These are phyloP conservation scores for Albifimbria verrucaria DNA, from an alignment of 2,329 filamentous ascomycete species.

Conservation along the genomic window DNA sequence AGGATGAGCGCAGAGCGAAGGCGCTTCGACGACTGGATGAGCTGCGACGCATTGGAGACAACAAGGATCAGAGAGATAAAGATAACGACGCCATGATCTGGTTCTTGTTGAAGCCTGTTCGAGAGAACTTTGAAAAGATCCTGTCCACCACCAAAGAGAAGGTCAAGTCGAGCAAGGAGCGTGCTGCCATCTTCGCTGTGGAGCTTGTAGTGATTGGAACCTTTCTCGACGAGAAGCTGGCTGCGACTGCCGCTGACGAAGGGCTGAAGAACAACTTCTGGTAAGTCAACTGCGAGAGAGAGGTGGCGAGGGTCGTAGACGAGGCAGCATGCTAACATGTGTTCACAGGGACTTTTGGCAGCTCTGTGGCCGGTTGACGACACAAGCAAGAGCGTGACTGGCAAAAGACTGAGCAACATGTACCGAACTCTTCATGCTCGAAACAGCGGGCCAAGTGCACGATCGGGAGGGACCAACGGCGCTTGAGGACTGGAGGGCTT, in stretches of 20 bases:
- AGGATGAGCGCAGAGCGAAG: constrained; percentile 38
- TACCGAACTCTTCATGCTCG: constrained; percentile 36
- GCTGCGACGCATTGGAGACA: constrained; percentile 43
- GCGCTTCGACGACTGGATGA: constrained; percentile 39
- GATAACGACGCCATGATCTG: constrained; percentile 46
- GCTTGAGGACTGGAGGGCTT: constrained; percentile 15
- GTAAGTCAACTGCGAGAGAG: constrained; percentile 30
- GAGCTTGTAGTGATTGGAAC: constrained; percentile 61
- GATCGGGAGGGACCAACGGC: constrained; percentile 28
- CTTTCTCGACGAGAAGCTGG: constrained; percentile 50
- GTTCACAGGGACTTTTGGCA: constrained; percentile 39
- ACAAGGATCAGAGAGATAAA: constrained; percentile 44
- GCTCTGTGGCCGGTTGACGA: constrained; percentile 45
- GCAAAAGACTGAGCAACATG: constrained; percentile 41
- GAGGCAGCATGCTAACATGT: constrained; percentile 13
- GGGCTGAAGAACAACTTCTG: constrained; percentile 48
- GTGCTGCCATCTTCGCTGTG: constrained; percentile 58
- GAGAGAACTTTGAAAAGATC: constrained; percentile 57
- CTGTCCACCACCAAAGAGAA: constrained; percentile 59
- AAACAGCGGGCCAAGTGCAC: constrained; percentile 25
- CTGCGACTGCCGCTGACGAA: constrained; percentile 37
- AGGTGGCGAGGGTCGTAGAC: neutral
- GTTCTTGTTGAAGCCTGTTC: constrained; percentile 55
- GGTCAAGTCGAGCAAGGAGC: constrained; percentile 59
- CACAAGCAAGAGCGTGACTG: constrained; percentile 41